Evolutionary conservation across 257 asterid species (phyloP), one percentile per base, ranked within the genome.

Genomic region (Solanum sejunctum): DNA sequence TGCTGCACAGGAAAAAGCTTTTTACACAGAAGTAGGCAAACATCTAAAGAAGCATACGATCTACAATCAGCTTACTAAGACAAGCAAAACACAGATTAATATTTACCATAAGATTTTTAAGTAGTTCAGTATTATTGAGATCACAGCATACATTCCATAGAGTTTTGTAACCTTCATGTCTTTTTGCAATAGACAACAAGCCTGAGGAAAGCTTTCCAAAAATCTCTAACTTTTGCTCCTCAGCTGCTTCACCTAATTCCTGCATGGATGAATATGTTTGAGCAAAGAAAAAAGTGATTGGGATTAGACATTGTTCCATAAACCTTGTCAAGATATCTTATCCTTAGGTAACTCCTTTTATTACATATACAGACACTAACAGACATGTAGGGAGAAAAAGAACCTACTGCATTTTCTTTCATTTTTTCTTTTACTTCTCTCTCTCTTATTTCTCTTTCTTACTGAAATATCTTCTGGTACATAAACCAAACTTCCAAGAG

Each of bases 121-220:
- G 98, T 86, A 96, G 97, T 84, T 96, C 95, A 36, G 92, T 86
- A 87, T 96, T 96, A 86, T 91, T 88, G 81, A 93, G 91, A 86
- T 93, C 95, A 64, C 89, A 84, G 92, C 97, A 93, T 88, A 96
- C 89, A 87, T 86, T 89, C 99, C 99, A 96, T 89, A 94, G 92
- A 61, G 97, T 93, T 85, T 90, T 96, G 88, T 96, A 96, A 58
- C 91, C 92, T 91, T 93, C 99, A 41, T 96, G 97, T 86, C 97
- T 88, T 92, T 93, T 96, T 73, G 98, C 95, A 81, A 96, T 87
- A 17, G 93, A 87, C 86, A 96, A 87, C 86, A 96, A 88, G 80
- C 91, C 92, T 8, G 97, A 92, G 84, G 96, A 93, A 87, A 90
- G 92, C 80, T 88, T 86, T 88, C 90, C 86, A 84, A 93, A 86